Base-by-base conservation (phyloP, 139 green algal species). In the Chlorokybus atmophyticus region DNA sequence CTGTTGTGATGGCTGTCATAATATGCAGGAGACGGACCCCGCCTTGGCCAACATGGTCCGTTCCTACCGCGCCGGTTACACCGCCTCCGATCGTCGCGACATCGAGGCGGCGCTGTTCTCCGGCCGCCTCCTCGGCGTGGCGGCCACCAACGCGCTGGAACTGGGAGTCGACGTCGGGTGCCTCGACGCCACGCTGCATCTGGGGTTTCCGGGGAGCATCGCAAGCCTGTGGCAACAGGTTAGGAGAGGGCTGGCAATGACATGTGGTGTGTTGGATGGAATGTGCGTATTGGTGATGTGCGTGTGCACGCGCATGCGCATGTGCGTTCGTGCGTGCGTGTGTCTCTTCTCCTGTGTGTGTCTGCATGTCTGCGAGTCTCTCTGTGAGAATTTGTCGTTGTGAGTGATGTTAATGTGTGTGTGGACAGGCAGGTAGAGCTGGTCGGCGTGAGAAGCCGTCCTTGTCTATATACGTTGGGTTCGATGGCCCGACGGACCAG, bases 91-190 rank as follows among this genome's bases (percentile, higher is more conserved):
- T 4, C 53, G 71, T 27, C 42, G 71, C 17, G 23, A 0, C 19
- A 58, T 79, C 2, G 70, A 77, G 59, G 19, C 29, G 24, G 35
- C 32, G 3, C 66, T 77, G 8, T 77, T 77, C 32, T 23, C 24
- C 14, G 68, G 68, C 2, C 3, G 23, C 8, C 44, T 94, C 26
- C 52, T 62, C 27, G 83, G 59, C 3, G 82, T 96, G 40, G 85
- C 83, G 0, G 85, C 86, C 60, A 97, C 90, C 42, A 96, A 94
- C 57, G 90, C 90, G 0, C 66, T 97, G 32, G 90, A 97, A 67
- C 79, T 97, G 54, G 90, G 90, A 3, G 78, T 97, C 4, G 90
- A 97, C 71, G 77, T 97, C 21, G 89, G 88, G n/a, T 56, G 57
- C 4, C 74, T 97, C 19, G 90, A 95, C 65, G 78, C 80, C n/a